These are phyloP conservation scores for Nemania abortiva DNA, from an alignment of 2,329 filamentous ascomycete genomes.

Conservation along the genomic window DNA sequence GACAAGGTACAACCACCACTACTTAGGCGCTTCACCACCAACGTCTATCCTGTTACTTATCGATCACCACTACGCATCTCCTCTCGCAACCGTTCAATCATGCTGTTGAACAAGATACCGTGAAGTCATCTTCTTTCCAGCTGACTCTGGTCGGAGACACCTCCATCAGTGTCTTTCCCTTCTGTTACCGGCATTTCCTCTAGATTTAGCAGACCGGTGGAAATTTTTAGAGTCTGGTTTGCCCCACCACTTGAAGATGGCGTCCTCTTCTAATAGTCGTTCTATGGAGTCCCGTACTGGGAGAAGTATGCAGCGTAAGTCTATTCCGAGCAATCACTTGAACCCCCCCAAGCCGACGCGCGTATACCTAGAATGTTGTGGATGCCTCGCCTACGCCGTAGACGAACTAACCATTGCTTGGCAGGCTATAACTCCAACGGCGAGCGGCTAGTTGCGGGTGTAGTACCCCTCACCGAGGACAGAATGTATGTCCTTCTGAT, in stretches of 20 bases:
- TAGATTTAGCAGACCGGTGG: slow-evolving; percentile 2
- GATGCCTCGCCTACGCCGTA: slow-evolving; percentile 47
- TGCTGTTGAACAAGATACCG: slow-evolving; percentile 52
- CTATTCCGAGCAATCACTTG: slow-evolving; percentile 23
- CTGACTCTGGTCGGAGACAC: slow-evolving; percentile 49
- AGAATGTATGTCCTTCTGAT: slow-evolving; percentile 92
- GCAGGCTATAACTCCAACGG: slow-evolving; percentile 91
- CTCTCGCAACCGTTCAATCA: slow-evolving; percentile 42
- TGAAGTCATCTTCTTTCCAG: slow-evolving; percentile 50
- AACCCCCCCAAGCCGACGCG: slow-evolving; percentile 21
- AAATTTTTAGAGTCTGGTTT: slow-evolving; percentile 25
- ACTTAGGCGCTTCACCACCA: slow-evolving; percentile 16
- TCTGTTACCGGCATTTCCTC: slow-evolving; percentile 20
- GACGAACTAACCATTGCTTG: slow-evolving; percentile 55
- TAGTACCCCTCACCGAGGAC: slow-evolving; percentile 89
- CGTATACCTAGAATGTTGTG: slow-evolving; percentile 40
- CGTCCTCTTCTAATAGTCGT: slow-evolving; percentile 56
- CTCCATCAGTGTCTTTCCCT: slow-evolving; percentile 30
- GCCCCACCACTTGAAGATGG: slow-evolving; percentile 46
- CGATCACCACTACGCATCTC: slow-evolving; percentile 19
- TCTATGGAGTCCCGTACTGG: slow-evolving; percentile 81
- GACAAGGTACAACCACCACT: slow-evolving; percentile 22
- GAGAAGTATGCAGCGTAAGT: slow-evolving; percentile 85
- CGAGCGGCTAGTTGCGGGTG: slow-evolving; percentile 93
- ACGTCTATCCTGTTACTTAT: slow-evolving; percentile 7